These are phyloP conservation scores for Mortierella polycephala DNA, from an alignment of 371 early-diverging fungal genomes.

Conservation along the genomic window DNA sequence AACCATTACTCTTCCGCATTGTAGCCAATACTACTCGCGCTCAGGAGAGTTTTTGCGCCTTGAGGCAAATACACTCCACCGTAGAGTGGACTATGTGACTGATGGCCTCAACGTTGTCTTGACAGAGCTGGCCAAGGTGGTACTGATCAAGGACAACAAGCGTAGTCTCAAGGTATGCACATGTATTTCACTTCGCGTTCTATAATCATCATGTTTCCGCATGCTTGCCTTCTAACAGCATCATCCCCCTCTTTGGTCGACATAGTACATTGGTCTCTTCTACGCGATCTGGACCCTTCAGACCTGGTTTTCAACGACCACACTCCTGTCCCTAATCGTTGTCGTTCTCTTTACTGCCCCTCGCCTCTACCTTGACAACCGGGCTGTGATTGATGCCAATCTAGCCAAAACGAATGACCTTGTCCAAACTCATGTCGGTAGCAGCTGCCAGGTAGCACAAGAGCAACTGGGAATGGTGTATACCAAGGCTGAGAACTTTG, in stretches of 20 bases:
- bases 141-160: constrained; percentile 65
- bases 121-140: constrained; percentile 60
- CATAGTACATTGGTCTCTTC: constrained; percentile 56
- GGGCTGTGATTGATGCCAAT: constrained; percentile 61
- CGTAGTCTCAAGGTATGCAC: constrained; percentile 42
- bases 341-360: constrained; percentile 61
- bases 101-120: constrained; percentile 61
- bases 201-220: neutral
- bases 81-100: constrained; percentile 47
- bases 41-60: constrained; percentile 38
- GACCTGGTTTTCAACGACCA: constrained; percentile 65
- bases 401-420: constrained; percentile 53
- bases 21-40: constrained; percentile 34
- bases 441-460: constrained; percentile 25
- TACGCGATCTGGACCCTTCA: constrained; percentile 67
- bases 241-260: too few relatives aligned
- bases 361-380: constrained; percentile 63
- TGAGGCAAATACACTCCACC: constrained; percentile 42
- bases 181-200: neutral
- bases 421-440: constrained; percentile 30
- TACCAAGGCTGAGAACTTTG: constrained; percentile 33
- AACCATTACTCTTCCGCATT: neutral
- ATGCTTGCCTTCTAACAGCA: too few relatives aligned
- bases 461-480: constrained; percentile 23
- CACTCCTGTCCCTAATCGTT: constrained; percentile 58